These are phyloP conservation scores for Cucurbita pepo DNA, from an alignment of 306 rosid species.

Conservation along the genomic window DNA sequence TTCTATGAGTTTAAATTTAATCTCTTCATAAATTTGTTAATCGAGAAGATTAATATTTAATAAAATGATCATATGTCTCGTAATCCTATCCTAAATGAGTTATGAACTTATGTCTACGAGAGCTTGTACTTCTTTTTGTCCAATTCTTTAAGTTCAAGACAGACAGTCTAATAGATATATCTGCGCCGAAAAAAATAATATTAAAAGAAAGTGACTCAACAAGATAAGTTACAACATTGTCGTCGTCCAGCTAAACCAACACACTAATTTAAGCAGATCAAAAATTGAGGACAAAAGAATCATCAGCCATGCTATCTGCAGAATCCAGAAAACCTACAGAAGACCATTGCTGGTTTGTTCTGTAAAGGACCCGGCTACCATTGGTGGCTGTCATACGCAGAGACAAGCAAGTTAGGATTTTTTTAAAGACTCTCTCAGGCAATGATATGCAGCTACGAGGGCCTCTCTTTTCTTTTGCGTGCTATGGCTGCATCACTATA, in stretches of 20 bases:
- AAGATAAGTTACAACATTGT: background rate
- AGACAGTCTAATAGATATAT: background rate
- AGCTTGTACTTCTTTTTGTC: no score
- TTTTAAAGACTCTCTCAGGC: background rate
- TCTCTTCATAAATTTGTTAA: no score
- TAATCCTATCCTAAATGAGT: no score
- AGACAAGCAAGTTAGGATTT: background rate
- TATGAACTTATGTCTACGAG: no score
- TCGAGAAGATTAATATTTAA: no score
- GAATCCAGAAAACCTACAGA: background rate
- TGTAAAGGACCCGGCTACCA: background rate
- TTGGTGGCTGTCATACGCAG: background rate
- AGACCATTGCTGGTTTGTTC: background rate
- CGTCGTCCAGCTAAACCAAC: background rate
- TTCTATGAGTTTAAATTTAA: no score
- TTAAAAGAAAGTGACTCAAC: background rate
- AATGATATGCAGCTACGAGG: slow-evolving; percentile 9
- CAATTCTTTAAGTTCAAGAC: no score
- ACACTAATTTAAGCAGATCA: background rate
- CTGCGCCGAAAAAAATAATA: background rate
- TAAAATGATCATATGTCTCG: no score
- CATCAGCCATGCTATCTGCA: background rate
- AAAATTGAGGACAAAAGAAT: background rate
- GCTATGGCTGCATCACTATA: slow-evolving; percentile 9
- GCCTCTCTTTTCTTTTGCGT: slow-evolving; percentile 70